Evolutionary conservation across 805 yeast species (phyloP).

Genomic region (Nadsonia fulvescens): DNA sequence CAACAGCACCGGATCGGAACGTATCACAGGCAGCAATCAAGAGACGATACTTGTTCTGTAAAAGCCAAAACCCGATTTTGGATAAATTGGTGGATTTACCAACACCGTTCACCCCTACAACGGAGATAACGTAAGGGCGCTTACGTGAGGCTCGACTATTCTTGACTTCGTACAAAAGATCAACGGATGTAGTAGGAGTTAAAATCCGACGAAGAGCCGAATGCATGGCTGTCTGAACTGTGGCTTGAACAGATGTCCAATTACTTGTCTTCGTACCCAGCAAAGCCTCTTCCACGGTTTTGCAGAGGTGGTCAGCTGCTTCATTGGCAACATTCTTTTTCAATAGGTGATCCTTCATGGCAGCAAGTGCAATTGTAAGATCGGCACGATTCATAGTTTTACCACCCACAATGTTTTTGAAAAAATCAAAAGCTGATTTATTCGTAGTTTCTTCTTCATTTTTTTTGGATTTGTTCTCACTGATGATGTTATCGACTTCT

Average conservation of each 20-base stretch:
- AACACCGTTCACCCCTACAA: constrained; percentile 96
- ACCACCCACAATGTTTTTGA: constrained; percentile 49
- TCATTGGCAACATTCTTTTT: constrained; percentile 83
- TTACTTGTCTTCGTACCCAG: constrained; percentile 54
- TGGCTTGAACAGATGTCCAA: constrained; percentile 56
- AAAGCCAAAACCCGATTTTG: constrained; percentile 84
- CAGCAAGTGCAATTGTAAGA: constrained; percentile 42
- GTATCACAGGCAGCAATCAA: constrained; percentile 95
- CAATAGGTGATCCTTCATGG: constrained; percentile 59
- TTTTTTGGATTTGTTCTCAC: constrained; percentile 9
- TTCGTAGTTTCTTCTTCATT: too few relatives aligned
- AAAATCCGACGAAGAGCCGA: constrained; percentile 48
- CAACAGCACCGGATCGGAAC: constrained; percentile 97
- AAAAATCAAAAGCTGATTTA: constrained; percentile 31
- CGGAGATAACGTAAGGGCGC: constrained; percentile 83
- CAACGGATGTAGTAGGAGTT: constrained; percentile 84
- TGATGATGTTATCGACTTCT: constrained; percentile 27
- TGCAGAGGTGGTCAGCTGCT: constrained; percentile 57
- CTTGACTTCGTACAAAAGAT: constrained; percentile 67
- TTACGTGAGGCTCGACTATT: constrained; percentile 13
- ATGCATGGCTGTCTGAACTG: constrained; percentile 44
- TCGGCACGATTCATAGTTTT: constrained; percentile 46
- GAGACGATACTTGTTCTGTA: constrained; percentile 75
- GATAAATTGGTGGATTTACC: constrained; percentile 94
- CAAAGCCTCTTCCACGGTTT: constrained; percentile 50